Base-by-base conservation (phyloP, 1,139 yeast species). In the Lodderomyces margitis region DNA sequence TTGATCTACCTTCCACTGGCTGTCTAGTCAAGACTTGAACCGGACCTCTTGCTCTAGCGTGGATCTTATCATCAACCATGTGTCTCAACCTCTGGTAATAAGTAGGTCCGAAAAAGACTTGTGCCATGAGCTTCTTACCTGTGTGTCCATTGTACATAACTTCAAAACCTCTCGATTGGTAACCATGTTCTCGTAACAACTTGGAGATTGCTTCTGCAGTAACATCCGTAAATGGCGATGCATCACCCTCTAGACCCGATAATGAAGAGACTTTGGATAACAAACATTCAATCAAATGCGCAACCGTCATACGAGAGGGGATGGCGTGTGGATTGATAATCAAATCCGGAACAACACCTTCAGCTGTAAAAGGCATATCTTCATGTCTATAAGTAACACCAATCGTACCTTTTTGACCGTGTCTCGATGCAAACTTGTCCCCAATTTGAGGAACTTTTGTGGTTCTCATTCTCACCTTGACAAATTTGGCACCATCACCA, bases 251-350 rank as follows among this genome's bases (percentile, higher is more conserved):
- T 57, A 87, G 78, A 56, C 98, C 99, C 37, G 95, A 83, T 55
- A 92, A 75, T 1, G 98, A 83, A 6, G 98, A 92, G 37, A 94
- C 98, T 68, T 94, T 92, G 41, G 96, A 86, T 56, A 94, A 75
- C 61, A 92, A 74, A 83, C 98, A 94, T 70, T 92, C 99, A 67
- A 92, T 92, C 73, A 92, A 85, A 76, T 94, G 98, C 44, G 98
- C 99, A 47, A 92, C 98, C 38, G 99, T 92, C 99, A 92, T 92
- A 78, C 99, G 97, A 45, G 98, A 92, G 54, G 99, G 99, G 78
- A 92, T 92, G 60, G 98, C 98, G 68, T 92, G 99, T 0, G 99
- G 99, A 64, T 92, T 92, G 64, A 92, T 92, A 57, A 92, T 87
- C 62, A 92, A 77, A 70, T 92, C 99, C 4, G 99, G 99, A 27